These are phyloP conservation scores for Aspergillus aculeatinus DNA, from an alignment of 2,329 filamentous ascomycete species.

Conservation along the genomic window DNA sequence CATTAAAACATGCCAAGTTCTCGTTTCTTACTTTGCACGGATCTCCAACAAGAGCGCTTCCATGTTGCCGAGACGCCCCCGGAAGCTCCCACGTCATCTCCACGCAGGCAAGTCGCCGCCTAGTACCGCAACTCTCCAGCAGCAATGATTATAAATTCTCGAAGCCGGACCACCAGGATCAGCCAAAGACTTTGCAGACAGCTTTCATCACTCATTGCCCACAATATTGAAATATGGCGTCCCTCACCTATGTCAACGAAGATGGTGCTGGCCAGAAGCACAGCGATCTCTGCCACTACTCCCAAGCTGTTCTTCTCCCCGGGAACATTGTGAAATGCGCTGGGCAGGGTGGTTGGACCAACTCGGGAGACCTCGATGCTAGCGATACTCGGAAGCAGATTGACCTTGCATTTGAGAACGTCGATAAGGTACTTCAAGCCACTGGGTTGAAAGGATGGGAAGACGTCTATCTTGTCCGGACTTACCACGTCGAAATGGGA, in stretches of 20 bases:
- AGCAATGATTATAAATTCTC: too few relatives aligned
- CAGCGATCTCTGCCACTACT: constrained; percentile 20
- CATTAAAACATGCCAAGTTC: too few relatives aligned
- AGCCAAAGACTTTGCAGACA: too few relatives aligned
- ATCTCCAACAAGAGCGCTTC: too few relatives aligned
- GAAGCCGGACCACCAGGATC: too few relatives aligned
- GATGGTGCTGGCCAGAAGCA: constrained; percentile 5
- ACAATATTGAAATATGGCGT: constrained; percentile 46
- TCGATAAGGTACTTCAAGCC: constrained; percentile 18
- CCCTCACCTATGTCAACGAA: constrained; percentile 8
- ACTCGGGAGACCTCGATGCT: constrained; percentile 10
- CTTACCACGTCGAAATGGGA: constrained; percentile 21
- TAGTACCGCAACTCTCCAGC: too few relatives aligned
- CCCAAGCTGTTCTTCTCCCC: constrained; percentile 23
- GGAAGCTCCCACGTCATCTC: too few relatives aligned
- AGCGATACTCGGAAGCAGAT: constrained; percentile 16
- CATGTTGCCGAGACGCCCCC: too few relatives aligned
- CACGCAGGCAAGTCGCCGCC: too few relatives aligned
- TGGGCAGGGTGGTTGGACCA: constrained; percentile 27
- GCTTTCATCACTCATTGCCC: too few relatives aligned
- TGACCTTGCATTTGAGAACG: constrained; percentile 20
- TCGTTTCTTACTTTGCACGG: too few relatives aligned
- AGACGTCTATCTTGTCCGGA: constrained; percentile 22
- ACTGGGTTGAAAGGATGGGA: constrained; percentile 18
- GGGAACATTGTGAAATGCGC: constrained; percentile 23